Conservation (phyloP, 1,284 basidiomycete species). For the Cutaneotrichosporon cyanovorans region DNA sequence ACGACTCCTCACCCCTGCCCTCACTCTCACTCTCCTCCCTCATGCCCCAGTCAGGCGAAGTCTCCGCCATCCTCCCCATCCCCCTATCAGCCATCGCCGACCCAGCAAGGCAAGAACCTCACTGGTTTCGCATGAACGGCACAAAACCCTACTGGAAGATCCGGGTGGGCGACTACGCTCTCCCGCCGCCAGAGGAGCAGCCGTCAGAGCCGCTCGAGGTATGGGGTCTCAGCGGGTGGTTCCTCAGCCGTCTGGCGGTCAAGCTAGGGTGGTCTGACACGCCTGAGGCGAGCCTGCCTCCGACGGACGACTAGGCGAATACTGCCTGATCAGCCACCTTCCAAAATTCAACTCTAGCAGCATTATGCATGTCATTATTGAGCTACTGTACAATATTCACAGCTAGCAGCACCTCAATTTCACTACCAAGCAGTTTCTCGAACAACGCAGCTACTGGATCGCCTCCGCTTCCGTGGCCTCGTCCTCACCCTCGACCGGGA, state of each 20-base stretch:
- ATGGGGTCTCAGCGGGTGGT: slow-evolving; percentile 43
- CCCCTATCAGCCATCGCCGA: slow-evolving; percentile 24
- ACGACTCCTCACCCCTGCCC: slow-evolving; percentile 11
- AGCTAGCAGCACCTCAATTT: no score
- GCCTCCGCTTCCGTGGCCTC: no score
- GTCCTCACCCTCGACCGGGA: not conserved
- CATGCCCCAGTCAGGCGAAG: slow-evolving; percentile 27
- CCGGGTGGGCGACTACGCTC: slow-evolving; percentile 23
- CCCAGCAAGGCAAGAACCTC: slow-evolving; percentile 15
- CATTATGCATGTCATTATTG: no score
- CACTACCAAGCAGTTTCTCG: no score
- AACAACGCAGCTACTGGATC: no score
- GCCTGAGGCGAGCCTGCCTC: slow-evolving; percentile 12
- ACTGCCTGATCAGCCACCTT: no score
- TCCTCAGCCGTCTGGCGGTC: slow-evolving; percentile 28
- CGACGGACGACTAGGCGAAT: slow-evolving; percentile 1
- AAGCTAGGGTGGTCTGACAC: slow-evolving; percentile 27
- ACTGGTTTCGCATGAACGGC: slow-evolving; percentile 34
- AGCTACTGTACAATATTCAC: no score
- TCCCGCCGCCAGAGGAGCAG: slow-evolving; percentile 9
- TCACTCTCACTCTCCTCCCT: slow-evolving; percentile 24
- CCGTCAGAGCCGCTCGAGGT: slow-evolving; percentile 24
- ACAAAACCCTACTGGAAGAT: slow-evolving; percentile 35
- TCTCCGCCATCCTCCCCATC: slow-evolving; percentile 31
- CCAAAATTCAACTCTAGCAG: no score